phyloP scores from a whole-genome alignment of 495 filamentous ascomycete genomes.

The Talaromyces liani region DNA sequence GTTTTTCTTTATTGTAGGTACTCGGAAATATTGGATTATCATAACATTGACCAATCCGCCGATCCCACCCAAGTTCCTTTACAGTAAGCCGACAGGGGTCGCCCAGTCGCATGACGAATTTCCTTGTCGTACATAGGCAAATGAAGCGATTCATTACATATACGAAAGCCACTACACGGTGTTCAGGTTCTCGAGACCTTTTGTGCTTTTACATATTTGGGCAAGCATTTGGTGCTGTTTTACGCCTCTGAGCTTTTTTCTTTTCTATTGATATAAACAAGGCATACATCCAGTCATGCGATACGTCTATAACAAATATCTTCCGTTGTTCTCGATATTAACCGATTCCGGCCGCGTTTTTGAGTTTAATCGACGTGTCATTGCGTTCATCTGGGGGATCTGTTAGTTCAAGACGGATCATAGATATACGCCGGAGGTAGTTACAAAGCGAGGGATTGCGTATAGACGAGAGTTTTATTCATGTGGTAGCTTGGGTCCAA shows the following conservation, averaged over 20 bases:
- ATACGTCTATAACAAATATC: not conserved
- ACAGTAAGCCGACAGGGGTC: not conserved
- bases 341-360: not conserved
- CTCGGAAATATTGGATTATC: conserved; percentile 97
- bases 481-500: not conserved
- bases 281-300: not conserved
- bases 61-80: conserved; percentile 26
- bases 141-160: conserved; percentile 6
- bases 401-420: not conserved
- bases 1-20: conserved; percentile 55
- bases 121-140: conserved; percentile 2
- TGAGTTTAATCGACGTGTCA: not conserved
- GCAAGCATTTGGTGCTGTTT: conserved; percentile 4
- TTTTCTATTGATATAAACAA: not conserved
- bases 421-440: not conserved
- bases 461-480: not conserved
- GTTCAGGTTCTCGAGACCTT: conserved; percentile 1
- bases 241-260: not conserved
- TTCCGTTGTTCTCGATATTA: not conserved
- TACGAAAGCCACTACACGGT: conserved; percentile 1
- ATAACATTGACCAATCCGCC: conserved; percentile 71
- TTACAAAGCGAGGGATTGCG: not conserved
- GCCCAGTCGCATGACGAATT: not conserved
- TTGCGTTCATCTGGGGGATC: not conserved
- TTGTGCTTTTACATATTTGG: conserved; percentile 4